phyloP scores from a whole-genome alignment of 176 grass and related monocot species.

The Avena atlantica region DNA sequence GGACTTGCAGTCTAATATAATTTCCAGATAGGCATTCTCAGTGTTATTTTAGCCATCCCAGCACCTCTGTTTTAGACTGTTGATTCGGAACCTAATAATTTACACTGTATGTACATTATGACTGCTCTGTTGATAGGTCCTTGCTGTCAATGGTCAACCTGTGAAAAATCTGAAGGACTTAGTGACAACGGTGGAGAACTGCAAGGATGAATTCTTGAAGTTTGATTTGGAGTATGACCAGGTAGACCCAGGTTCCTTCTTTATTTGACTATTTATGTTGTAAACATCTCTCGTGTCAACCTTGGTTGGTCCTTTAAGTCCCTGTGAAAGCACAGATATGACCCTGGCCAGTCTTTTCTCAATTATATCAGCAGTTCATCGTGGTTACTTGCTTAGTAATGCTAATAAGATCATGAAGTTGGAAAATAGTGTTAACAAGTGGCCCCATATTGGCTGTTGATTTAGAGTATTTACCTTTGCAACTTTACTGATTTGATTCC shows the following conservation, averaged over 20 bases:
- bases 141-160: conserved; percentile 81
- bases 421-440: conserved; percentile 1
- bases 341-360: neutral
- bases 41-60: neutral
- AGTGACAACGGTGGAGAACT: conserved; percentile 78
- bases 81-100: conserved; percentile 3
- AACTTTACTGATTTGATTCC: neutral
- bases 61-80: neutral
- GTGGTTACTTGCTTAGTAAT: neutral
- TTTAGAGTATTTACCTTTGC: neutral
- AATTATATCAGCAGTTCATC: neutral
- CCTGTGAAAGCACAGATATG: neutral
- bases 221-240: conserved; percentile 97
- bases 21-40: neutral
- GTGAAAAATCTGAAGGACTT: conserved; percentile 95
- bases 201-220: conserved; percentile 88
- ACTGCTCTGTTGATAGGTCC: conserved; percentile 51
- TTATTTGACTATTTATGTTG: neutral
- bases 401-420: neutral
- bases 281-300: neutral
- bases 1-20: conserved; percentile 24
- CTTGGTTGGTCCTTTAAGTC: neutral
- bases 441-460: neutral
- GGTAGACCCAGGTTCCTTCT: conserved; percentile 53
- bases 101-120: neutral